Evolutionary conservation across 2,329 filamentous ascomycete genomes (phyloP), one percentile per base, ranked within the genome.

Genomic region (Aspergillus arachidicola): DNA sequence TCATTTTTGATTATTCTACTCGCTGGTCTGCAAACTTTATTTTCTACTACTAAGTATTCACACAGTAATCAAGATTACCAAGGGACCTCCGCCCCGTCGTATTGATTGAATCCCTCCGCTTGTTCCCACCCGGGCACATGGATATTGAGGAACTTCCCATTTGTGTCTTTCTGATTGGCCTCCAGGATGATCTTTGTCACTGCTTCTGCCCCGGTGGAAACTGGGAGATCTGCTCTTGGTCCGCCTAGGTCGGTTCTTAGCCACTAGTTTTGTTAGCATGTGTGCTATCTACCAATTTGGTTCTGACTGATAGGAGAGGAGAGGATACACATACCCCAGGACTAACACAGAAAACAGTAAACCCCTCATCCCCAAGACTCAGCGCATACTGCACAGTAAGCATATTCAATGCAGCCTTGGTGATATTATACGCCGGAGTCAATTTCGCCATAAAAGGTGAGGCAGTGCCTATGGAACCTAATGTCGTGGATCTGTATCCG

Each of bases 141-240:
- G 26, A 82, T 77, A 51, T 80, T 80, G 16, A 77, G 30, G 50
- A 86, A 89, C 65, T 81, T 86, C 14, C 83, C 83, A 65, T 76
- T 81, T 34, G 78, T 75, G 58, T 77, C 73, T 4, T 78, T 74
- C 3, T 55, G 51, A 0, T 73, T 79, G 10, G 76, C 68, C 28
- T 59, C 71, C 19, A 81, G 67, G 1, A 89, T 73, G 63, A 87
- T 85, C 1, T 77, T 74, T 43, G 79, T 66, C 5, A 79, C 71
- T 0, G 74, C 76, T 7, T 76, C 71, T 0, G 77, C 77, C 6
- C 82, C 81, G 1, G 72, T 68, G 23, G 79, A 76, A 2, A 79
- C 73, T 0, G 76, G 69, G 2, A 84, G 69, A 66, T 84, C 81
- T 6, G 82, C 82, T 9, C 68, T 54, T 0, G 72, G 57, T 23